These are phyloP conservation scores for Neopestalotiopsis sp. DNA, from an alignment of 2,329 filamentous ascomycete species.

Conservation along the genomic window DNA sequence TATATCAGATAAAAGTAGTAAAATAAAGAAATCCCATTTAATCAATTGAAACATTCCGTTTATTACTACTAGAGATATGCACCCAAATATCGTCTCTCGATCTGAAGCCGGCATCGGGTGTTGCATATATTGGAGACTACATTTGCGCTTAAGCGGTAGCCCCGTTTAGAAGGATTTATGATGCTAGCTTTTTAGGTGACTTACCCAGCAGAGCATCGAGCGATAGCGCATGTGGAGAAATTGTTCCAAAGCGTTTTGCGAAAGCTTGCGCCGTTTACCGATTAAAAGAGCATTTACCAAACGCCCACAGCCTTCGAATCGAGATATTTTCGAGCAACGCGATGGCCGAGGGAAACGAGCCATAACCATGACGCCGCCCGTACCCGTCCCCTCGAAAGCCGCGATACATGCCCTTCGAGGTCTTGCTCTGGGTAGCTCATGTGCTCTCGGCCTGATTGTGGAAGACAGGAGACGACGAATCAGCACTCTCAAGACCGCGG, in stretches of 20 bases:
- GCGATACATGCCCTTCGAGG: conserved; percentile 60
- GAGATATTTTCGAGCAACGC: conserved; percentile 17
- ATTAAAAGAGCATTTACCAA: not conserved
- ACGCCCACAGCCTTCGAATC: not conserved
- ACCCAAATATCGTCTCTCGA: no score
- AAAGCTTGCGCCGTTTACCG: conserved; percentile 2
- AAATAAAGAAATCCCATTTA: no score
- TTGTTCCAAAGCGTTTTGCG: not conserved
- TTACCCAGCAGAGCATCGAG: conserved; percentile 7
- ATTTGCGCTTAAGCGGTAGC: not conserved
- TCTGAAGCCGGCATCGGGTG: not conserved
- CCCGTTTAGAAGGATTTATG: not conserved
- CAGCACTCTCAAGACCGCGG: conserved; percentile 52
- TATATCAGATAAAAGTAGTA: no score
- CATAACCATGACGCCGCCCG: conserved; percentile 47
- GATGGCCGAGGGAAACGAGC: conserved; percentile 22
- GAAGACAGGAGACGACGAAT: conserved; percentile 63
- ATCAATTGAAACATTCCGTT: no score
- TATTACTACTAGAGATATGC: no score
- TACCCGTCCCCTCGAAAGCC: conserved; percentile 59
- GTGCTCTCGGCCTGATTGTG: conserved; percentile 58
- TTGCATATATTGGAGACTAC: not conserved
- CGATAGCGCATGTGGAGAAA: conserved; percentile 5
- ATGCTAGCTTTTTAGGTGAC: not conserved
- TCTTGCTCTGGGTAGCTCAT: conserved; percentile 61